Evolutionary conservation across 345 rosid genomes (phyloP).

Genomic region (Bretschneidera sinensis): DNA sequence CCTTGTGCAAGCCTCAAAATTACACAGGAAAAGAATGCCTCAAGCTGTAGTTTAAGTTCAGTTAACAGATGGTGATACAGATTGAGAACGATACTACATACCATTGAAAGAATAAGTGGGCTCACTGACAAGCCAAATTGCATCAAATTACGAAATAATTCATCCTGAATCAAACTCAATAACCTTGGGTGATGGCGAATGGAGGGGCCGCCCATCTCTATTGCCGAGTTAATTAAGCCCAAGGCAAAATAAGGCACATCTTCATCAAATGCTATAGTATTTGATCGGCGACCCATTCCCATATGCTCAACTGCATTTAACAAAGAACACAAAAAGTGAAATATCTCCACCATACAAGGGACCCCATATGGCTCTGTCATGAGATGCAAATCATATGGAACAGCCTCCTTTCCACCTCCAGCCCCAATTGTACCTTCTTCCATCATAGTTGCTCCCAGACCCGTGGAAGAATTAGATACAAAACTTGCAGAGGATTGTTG

Average conservation of each 20-base stretch:
- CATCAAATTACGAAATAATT: constrained; percentile 87
- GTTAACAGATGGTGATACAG: constrained; percentile 80
- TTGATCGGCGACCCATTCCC: constrained; percentile 73
- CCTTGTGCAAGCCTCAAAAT: constrained; percentile 97
- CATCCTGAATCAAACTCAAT: constrained; percentile 89
- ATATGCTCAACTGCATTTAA: constrained; percentile 71
- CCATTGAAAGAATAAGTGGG: constrained; percentile 96
- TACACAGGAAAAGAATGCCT: constrained; percentile 98
- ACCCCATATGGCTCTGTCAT: constrained; percentile 94
- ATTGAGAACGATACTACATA: constrained; percentile 88
- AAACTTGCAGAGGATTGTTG: constrained; percentile 53
- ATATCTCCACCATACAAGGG: constrained; percentile 97
- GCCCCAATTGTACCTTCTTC: constrained; percentile 57
- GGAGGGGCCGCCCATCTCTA: constrained; percentile 87
- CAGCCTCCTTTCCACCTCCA: constrained; percentile 57
- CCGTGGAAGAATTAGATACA: constrained; percentile 47
- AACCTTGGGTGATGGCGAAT: constrained; percentile 75
- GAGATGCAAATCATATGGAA: constrained; percentile 67
- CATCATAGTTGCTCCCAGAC: constrained; percentile 38
- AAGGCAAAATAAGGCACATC: constrained; percentile 95
- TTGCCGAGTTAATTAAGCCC: constrained; percentile 91
- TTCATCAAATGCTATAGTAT: constrained; percentile 84
- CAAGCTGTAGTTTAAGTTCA: constrained; percentile 91
- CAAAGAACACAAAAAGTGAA: constrained; percentile 82
- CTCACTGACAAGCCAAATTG: constrained; percentile 95